A percentile compares a stretch with the other conserved stretches of the same genome.
Conservation (phyloP, 2,329 filamentous ascomycete genomes). For the Drechmeria coniospora region DNA sequence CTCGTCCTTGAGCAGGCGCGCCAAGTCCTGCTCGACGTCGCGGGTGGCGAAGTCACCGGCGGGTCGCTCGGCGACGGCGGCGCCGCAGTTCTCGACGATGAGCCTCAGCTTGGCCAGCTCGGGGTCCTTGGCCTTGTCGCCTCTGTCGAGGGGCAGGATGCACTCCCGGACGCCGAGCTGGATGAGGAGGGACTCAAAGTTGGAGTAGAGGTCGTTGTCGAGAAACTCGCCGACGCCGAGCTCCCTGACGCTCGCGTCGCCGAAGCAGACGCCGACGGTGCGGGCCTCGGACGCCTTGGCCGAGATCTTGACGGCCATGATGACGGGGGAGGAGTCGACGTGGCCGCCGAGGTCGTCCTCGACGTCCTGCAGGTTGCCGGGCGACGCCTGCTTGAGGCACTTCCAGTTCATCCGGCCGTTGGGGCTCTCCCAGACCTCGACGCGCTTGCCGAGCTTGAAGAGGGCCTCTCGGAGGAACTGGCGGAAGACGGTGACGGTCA, state of each 20-base stretch:
- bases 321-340: conserved; percentile 82
- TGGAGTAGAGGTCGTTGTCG: conserved; percentile 97
- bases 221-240: conserved; percentile 94
- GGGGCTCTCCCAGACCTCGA: conserved; percentile 76
- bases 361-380: conserved; percentile 90
- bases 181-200: conserved; percentile 91
- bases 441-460: conserved; percentile 74
- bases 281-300: conserved; percentile 76
- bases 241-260: conserved; percentile 89
- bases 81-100: conserved; percentile 84
- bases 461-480: conserved; percentile 91
- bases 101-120: conserved; percentile 76
- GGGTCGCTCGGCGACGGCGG: conserved; percentile 72
- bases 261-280: conserved; percentile 88
- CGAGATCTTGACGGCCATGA: conserved; percentile 84
- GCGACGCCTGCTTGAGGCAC: conserved; percentile 78
- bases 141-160: conserved; percentile 63
- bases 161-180: conserved; percentile 94
- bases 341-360: conserved; percentile 85
- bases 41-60: conserved; percentile 66
- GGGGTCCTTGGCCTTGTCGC: conserved; percentile 72
- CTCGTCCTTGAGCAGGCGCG: conserved; percentile 77
- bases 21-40: conserved; percentile 91
- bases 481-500: conserved; percentile 87
- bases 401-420: conserved; percentile 83